Evolutionary conservation across 164 flowering plant species (phyloP).

Genomic region (Magnolia kwangsiensis): DNA sequence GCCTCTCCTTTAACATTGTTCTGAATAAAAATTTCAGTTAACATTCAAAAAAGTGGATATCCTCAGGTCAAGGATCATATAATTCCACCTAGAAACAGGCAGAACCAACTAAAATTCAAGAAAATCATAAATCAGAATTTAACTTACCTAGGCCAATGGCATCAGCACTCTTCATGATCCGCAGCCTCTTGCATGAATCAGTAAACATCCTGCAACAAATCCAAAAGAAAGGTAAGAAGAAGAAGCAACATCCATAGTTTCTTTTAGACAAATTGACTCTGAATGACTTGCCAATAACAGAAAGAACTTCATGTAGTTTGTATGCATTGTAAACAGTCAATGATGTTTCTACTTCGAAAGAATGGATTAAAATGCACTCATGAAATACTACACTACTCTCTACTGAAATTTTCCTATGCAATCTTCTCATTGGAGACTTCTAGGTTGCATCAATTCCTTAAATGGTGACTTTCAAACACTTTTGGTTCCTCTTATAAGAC

Average conservation of each 20-base stretch:
- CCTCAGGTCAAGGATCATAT: neutral
- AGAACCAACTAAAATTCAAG: neutral
- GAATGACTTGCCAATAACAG: no score
- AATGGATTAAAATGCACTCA: neutral
- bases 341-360: neutral
- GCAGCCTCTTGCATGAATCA: slow-evolving; percentile 78
- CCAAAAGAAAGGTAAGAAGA: neutral
- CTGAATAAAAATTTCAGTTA: no score
- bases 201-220: slow-evolving; percentile 68
- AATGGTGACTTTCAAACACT: no score
- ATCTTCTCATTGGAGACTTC: no score
- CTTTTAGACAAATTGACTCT: neutral
- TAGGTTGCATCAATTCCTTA: no score
- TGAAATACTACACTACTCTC: no score
- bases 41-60: neutral
- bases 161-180: slow-evolving; percentile 90
- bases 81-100: neutral
- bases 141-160: slow-evolving; percentile 88
- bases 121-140: neutral
- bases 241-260: neutral
- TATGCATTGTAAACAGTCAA: no score
- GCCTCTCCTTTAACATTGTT: no score
- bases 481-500: no score
- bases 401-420: no score
- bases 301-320: no score